Evolutionary conservation across 192 early-diverging fungal genomes (phyloP), one percentile per base, ranked within the genome.

Genomic region (Backusella westeae): DNA sequence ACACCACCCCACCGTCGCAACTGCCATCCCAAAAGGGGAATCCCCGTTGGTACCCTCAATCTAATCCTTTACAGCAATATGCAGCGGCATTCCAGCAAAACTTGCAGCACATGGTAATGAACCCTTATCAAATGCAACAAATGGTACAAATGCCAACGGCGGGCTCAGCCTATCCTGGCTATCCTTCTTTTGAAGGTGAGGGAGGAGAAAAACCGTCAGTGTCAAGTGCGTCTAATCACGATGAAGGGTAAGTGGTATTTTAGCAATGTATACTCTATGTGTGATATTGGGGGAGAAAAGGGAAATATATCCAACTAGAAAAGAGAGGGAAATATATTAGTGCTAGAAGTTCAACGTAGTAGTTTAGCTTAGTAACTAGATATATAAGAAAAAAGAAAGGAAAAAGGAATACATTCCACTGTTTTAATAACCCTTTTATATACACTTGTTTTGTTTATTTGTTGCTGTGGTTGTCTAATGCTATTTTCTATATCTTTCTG

Each of bases 221-320:
- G 2, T 29, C 77, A 29, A 78, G 77, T 56, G 77, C 78, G 39
- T 73, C 73, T 10, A 79, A 79, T 66, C 73, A 79, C 29, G 78
- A 79, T 49, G 78, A 79, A 75, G 78, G 78, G 78, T 79, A 79
- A 79, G 78, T 67, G 46, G 6, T 49, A 21, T 49, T 49, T 19
- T 49, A 6, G 6, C 19, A 19, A 49, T 49, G 19, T 49, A n/a
- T 49, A 49, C 10, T 49, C 15, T 49, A 17, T 44, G 42, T 44
- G 15, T 44, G 15, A 6, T 17, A 49, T 15, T 2, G 46, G 6
- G 19, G 5, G 6, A 19, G n/a, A 49, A n/a, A 49, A 49, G 6
- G 17, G 46, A n/a, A 49, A 9, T 39, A 49, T 49, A 49, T 49
- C 8, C 46, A 49, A 19, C 46, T 49, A 49, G 17, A 68, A 36